These are phyloP conservation scores for Haplographium delicatum DNA, from an alignment of 495 filamentous ascomycete species.

Conservation along the genomic window DNA sequence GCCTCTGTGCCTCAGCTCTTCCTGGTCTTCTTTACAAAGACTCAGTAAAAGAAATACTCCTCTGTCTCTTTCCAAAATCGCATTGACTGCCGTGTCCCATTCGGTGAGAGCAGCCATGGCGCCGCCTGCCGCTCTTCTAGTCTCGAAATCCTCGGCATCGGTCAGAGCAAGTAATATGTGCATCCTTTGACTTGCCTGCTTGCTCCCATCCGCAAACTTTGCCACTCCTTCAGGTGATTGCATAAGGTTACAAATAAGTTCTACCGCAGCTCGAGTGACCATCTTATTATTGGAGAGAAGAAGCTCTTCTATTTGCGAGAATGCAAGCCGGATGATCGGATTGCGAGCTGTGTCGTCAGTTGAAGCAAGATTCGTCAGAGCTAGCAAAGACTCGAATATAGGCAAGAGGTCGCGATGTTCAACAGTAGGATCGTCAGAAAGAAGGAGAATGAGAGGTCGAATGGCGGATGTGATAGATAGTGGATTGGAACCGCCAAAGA, in stretches of 20 bases:
- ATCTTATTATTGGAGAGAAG: conserved; percentile 70
- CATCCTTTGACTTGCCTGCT: conserved; percentile 63
- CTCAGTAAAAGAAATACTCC: conserved; percentile 66
- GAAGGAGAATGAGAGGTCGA: conserved; percentile 68
- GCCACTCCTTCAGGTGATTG: conserved; percentile 67
- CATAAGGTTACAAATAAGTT: conserved; percentile 90
- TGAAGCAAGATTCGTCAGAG: conserved; percentile 89
- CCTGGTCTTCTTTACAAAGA: conserved; percentile 69
- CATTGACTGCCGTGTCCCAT: conserved; percentile 65
- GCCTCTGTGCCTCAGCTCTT: conserved; percentile 72
- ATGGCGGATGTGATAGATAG: conserved; percentile 71
- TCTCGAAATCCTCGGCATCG: conserved; percentile 75
- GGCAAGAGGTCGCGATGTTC: conserved; percentile 70
- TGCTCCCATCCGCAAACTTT: conserved; percentile 66
- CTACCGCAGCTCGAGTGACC: conserved; percentile 76
- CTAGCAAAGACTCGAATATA: conserved; percentile 83
- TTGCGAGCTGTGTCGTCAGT: conserved; percentile 60
- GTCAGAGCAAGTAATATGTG: conserved; percentile 82
- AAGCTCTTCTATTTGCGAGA: conserved; percentile 72
- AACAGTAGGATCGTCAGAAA: conserved; percentile 52
- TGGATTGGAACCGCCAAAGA: conserved; percentile 73
- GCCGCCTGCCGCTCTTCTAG: conserved; percentile 79
- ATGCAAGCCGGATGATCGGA: conserved; percentile 65
- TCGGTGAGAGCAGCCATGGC: conserved; percentile 79
- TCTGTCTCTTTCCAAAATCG: conserved; percentile 59